A percentile compares a stretch with the other conserved stretches of the same genome.
These are phyloP conservation scores for Aspergillus pseudoterreus DNA, from an alignment of 2,329 filamentous ascomycete genomes.

Conservation along the genomic window DNA sequence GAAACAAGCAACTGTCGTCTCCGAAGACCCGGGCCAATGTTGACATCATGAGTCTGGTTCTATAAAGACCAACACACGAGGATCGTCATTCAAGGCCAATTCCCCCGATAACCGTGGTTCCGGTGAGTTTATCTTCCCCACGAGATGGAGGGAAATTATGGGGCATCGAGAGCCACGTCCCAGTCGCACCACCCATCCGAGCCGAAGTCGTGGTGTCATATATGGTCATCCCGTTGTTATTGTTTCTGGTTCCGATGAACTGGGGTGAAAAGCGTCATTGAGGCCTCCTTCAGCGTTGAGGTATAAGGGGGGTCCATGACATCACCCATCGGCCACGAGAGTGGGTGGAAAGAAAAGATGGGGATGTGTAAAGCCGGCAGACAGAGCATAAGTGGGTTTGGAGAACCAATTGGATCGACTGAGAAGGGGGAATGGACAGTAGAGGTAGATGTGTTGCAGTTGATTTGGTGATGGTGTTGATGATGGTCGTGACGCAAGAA, in stretches of 20 bases:
- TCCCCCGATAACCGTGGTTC: constrained; percentile 6
- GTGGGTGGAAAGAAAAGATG: neutral
- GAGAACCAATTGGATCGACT: neutral
- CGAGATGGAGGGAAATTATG: constrained; percentile 1
- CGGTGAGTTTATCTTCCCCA: neutral
- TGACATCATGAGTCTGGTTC: constrained; percentile 15
- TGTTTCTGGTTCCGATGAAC: neutral
- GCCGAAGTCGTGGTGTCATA: constrained; percentile 18
- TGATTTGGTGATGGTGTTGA: neutral
- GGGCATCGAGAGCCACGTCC: neutral
- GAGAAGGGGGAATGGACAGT: neutral
- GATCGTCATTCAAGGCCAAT: constrained; percentile 7
- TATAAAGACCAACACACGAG: neutral
- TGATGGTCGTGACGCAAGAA: no score
- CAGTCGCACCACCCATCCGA: constrained; percentile 5
- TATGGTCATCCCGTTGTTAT: neutral
- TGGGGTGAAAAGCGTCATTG: neutral
- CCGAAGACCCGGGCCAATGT: constrained; percentile 5
- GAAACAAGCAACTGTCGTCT: neutral
- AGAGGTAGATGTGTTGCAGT: neutral
- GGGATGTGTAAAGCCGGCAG: neutral
- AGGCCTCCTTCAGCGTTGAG: constrained; percentile 4
- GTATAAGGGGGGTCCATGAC: constrained; percentile 3
- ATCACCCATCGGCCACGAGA: neutral
- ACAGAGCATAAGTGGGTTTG: neutral